Percentiles rank a stretch among this genome's conserved stretches.
Conservation (phyloP, 768 basidiomycete species). For the Tricholoma sp. region DNA sequence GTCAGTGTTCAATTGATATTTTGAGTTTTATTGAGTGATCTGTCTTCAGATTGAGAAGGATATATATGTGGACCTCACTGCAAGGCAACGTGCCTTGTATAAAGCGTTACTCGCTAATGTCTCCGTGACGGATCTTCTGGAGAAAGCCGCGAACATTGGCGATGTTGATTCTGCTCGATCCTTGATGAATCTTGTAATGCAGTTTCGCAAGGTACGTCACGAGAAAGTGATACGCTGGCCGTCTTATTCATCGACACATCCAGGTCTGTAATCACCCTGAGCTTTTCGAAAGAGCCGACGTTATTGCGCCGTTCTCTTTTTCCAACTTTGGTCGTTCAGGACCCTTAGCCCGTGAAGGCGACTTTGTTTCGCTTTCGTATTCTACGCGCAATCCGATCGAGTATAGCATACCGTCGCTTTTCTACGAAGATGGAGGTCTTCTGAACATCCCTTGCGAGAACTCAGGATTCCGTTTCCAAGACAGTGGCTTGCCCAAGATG, state of each 20-base stretch:
- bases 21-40: background rate
- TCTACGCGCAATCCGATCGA: conserved; percentile 87
- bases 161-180: conserved; percentile 90
- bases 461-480: conserved; percentile 43
- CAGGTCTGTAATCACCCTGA: conserved; percentile 98
- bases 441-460: conserved; percentile 56
- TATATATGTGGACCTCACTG: conserved; percentile 89
- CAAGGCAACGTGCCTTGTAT: conserved; percentile 88
- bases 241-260: background rate
- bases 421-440: conserved; percentile 77
- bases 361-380: conserved; percentile 76
- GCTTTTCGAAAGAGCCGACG: conserved; percentile 95
- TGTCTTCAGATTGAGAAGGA: conserved; percentile 87
- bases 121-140: conserved; percentile 89
- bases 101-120: conserved; percentile 87
- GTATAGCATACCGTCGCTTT: conserved; percentile 63
- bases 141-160: conserved; percentile 87
- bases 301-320: conserved; percentile 90
- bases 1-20: conserved; percentile 30
- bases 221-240: background rate
- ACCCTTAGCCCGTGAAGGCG: conserved; percentile 82
- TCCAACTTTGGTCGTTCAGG: conserved; percentile 76
- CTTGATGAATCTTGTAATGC: conserved; percentile 99
- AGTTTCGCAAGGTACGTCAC: conserved; percentile 83
- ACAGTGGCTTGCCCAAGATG: conserved; percentile 53